These are phyloP conservation scores for Pelargonium fulgidum DNA, from an alignment of 441 rosid species.

Conservation along the genomic window DNA sequence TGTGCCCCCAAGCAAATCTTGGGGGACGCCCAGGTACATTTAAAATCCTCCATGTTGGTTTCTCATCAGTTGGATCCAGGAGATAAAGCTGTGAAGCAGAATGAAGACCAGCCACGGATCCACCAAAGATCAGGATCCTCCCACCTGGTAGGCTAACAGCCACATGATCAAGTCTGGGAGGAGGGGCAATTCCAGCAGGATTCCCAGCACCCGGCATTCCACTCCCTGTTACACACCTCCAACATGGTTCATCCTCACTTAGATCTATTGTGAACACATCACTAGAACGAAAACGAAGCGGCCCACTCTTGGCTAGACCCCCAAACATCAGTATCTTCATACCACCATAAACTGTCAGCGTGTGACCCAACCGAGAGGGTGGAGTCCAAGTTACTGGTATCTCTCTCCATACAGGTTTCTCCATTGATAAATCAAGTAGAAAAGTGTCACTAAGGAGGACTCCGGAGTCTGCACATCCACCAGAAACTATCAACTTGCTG, in stretches of 20 bases:
- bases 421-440: slow-evolving; percentile 86
- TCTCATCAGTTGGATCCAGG: slow-evolving; percentile 84
- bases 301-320: slow-evolving; percentile 81
- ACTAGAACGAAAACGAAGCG: slow-evolving; percentile 79
- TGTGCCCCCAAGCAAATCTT: slow-evolving; percentile 94
- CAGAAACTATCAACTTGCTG: slow-evolving; percentile 82
- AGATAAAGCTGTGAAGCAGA: slow-evolving; percentile 92
- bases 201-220: slow-evolving; percentile 91
- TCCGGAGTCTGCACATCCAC: slow-evolving; percentile 97
- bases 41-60: slow-evolving; percentile 83
- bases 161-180: slow-evolving; percentile 90
- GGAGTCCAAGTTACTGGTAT: slow-evolving; percentile 89
- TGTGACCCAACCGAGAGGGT: slow-evolving; percentile 88
- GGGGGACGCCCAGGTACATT: slow-evolving; percentile 87
- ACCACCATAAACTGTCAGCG: slow-evolving; percentile 80
- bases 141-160: slow-evolving; percentile 91
- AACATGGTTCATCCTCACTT: slow-evolving; percentile 80
- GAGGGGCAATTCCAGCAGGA: slow-evolving; percentile 80
- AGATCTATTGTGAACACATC: slow-evolving; percentile 96
- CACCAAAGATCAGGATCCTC: slow-evolving; percentile 78
- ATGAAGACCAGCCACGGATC: slow-evolving; percentile 90
- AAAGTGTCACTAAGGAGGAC: slow-evolving; percentile 88
- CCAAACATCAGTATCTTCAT: slow-evolving; percentile 90
- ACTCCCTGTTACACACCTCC: slow-evolving; percentile 76
- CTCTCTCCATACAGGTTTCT: slow-evolving; percentile 86